Percentiles rank a stretch among this genome's conserved stretches.
Conservation (phyloP, 2,329 filamentous ascomycete genomes). For the Polychaeton citri region DNA sequence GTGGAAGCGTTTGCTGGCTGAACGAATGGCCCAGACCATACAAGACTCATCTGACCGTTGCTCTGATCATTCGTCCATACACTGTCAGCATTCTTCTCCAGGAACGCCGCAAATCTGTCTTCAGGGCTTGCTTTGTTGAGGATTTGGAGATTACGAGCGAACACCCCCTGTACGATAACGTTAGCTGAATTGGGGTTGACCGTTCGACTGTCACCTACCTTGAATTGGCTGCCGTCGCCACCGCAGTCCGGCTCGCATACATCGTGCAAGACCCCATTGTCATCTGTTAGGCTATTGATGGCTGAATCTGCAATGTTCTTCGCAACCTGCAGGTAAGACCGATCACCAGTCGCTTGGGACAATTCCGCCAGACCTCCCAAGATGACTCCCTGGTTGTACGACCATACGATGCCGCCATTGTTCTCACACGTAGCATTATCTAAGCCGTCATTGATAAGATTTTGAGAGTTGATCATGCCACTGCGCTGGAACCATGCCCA, state of each 20-base stretch:
- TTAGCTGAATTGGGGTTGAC: conserved; percentile 41
- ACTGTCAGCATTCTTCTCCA: conserved; percentile 48
- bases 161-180: conserved; percentile 48
- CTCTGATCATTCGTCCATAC: conserved; percentile 48
- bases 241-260: conserved; percentile 25
- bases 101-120: conserved; percentile 37
- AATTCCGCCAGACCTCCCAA: conserved; percentile 45
- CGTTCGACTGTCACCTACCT: conserved; percentile 54
- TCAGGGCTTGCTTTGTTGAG: conserved; percentile 41
- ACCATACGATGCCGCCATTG: conserved; percentile 33
- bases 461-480: conserved; percentile 36
- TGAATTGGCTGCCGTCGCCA: conserved; percentile 30
- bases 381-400: conserved; percentile 50
- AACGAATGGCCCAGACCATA: conserved; percentile 51
- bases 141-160: conserved; percentile 49
- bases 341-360: conserved; percentile 22
- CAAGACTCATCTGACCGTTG: conserved; percentile 41
- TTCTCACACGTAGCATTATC: conserved; percentile 35
- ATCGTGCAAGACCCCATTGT: conserved; percentile 28
- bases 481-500: conserved; percentile 39
- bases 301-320: conserved; percentile 28
- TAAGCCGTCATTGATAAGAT: conserved; percentile 43
- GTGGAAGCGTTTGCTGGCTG: conserved; percentile 16
- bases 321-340: conserved; percentile 22
- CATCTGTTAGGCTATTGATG: conserved; percentile 21